Base-by-base conservation (phyloP, 495 filamentous ascomycete species). In the Aspergillus cavernicola region DNA sequence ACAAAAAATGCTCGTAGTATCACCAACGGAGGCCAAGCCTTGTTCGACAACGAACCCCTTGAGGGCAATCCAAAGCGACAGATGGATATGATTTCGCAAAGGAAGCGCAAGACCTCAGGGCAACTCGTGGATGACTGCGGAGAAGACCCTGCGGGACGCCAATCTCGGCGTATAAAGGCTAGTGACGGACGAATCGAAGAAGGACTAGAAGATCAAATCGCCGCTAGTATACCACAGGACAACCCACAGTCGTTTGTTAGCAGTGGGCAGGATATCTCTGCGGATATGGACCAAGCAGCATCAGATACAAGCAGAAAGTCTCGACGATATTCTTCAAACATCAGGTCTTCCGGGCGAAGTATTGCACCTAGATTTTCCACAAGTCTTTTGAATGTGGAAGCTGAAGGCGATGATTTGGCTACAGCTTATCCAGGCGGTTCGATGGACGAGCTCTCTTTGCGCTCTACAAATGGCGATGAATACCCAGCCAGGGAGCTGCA, bases 281-380 rank as follows among this genome's bases (percentile, higher is more conserved):
- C 20, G 31, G 39, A 37, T 39, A 37, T 50, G 10, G 26, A 41
- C 9, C 59, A 59, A 37, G 39, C 58, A 52, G 41, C 42, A 46
- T 13, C 26, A 41, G 32, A 24, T 29, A 46, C 66, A 23, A 59
- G 40, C 23, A 59, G 56, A 20, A 65, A 66, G 29, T 60, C 71
- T 24, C 66, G 71, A 41, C 64, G 72, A 26, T 68, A 75, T 55
- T 75, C 71, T 4, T 70, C 74, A 3, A 71, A 70, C 49, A 63
- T 66, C 1, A 70, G 55, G 29, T 48, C 52, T 11, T 47, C 53
- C 19, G 49, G 47, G 29, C 50, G 39, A 29, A 38, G 26, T 2
- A 36, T 33, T 15, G 49, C 41, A 16, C 20, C 50, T 28, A 47
- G 46, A 36, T 33, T 51, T 35, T 38, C 56, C 15, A 35, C 47